Base-by-base conservation (phyloP, 2,329 filamentous ascomycete genomes). In the Lecanicillium sp. region DNA sequence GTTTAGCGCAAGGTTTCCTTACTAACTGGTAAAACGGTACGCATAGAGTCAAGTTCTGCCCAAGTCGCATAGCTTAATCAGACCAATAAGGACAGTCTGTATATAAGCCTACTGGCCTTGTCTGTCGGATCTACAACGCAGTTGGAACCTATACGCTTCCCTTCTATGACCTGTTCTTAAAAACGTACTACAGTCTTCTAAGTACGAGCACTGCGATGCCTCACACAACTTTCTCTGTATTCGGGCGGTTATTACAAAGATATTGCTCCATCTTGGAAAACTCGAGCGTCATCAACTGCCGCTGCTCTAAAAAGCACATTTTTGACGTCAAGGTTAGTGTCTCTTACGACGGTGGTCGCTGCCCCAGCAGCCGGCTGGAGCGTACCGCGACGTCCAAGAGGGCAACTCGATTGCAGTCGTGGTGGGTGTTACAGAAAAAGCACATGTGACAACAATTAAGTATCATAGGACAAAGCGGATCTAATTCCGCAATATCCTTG, bases 121-220 rank as follows among this genome's bases (percentile, higher is more conserved):
- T n/a, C n/a, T n/a, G n/a, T n/a, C n/a, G n/a, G n/a, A n/a, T n/a
- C n/a, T n/a, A n/a, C n/a, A n/a, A n/a, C n/a, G n/a, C n/a, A n/a
- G n/a, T n/a, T n/a, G n/a, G n/a, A n/a, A n/a, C n/a, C n/a, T n/a
- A n/a, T n/a, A n/a, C n/a, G n/a, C n/a, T n/a, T n/a, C n/a, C n/a
- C n/a, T n/a, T n/a, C n/a, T n/a, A n/a, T n/a, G n/a, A n/a, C n/a
- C n/a, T n/a, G n/a, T n/a, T n/a, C 0, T 53, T 65, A 2, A 62
- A 71, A 16, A 70, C 67, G 0, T 74, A 74, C 43, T 73, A 72
- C 59, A 74, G 67, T 66, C 1, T 55, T 73, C 3, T 72, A 73
- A 40, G 60, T 69, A 3, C 55, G 65, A 6, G 67, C 69, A 0
- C 56, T 73, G 1, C 49, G 54, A 1, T 56, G 61, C n/a, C 65